phyloP scores from a whole-genome alignment of 306 rosid species.

The Hylodesmum podocarpum region DNA sequence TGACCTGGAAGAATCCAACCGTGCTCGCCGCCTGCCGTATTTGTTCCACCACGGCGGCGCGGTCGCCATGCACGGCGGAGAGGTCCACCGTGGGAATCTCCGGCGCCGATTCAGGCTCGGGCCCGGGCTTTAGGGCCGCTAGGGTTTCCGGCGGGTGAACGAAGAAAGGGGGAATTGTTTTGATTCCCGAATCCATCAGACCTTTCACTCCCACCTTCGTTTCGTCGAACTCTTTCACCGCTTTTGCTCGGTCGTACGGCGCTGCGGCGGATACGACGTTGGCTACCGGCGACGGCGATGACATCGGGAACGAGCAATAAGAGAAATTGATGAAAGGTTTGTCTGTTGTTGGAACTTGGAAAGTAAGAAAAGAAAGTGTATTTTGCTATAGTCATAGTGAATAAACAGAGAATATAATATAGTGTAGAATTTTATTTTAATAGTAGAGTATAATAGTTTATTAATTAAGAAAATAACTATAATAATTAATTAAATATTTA shows the following conservation, averaged over 20 bases:
- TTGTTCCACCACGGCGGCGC: constrained; percentile 29
- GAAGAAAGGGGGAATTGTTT: constrained; percentile 58
- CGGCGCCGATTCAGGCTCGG: constrained; percentile 9
- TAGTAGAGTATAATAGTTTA: too few species aligned
- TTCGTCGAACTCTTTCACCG: constrained; percentile 54
- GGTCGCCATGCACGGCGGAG: constrained; percentile 18
- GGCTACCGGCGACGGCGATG: constrained; percentile 12
- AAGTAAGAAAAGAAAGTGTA: too few species aligned
- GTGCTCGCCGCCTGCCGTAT: constrained; percentile 48
- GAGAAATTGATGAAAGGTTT: neutral
- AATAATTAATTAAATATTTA: too few species aligned
- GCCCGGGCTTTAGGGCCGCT: constrained; percentile 24
- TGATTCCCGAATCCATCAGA: constrained; percentile 54
- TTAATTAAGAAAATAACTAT: too few species aligned
- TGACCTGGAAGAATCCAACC: constrained; percentile 61
- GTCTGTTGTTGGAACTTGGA: too few species aligned
- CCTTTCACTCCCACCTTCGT: constrained; percentile 75
- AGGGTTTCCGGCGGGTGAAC: constrained; percentile 52
- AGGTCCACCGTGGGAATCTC: constrained; percentile 57
- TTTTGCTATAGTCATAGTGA: too few species aligned
- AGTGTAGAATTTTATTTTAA: too few species aligned
- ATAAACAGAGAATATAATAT: too few species aligned
- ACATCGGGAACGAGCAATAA: neutral
- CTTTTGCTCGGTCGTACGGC: constrained; percentile 44
- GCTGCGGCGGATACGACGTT: neutral